Evolutionary conservation across 257 asterid genomes (phyloP).

Genomic region (Nicotiana knightiana): DNA sequence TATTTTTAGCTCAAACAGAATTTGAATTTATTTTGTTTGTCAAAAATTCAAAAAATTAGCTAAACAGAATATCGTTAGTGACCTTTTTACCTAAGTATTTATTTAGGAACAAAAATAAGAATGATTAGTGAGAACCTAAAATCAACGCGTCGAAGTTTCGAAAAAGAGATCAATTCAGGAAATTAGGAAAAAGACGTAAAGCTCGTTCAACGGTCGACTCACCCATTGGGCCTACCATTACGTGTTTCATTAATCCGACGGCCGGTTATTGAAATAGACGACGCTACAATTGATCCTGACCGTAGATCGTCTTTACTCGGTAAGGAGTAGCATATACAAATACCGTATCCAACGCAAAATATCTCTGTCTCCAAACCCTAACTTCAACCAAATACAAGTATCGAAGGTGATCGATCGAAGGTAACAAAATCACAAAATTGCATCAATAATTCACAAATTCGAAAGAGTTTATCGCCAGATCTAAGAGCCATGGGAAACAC

Average conservation of each 20-base stretch:
- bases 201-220: neutral
- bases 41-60: too few relatives aligned
- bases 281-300: neutral
- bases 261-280: neutral
- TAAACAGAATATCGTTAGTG: too few relatives aligned
- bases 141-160: too few relatives aligned
- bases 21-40: too few relatives aligned
- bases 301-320: neutral
- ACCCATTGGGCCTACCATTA: neutral
- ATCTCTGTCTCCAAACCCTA: neutral
- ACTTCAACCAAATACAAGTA: neutral
- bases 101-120: too few relatives aligned
- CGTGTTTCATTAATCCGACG: neutral
- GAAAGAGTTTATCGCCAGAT: neutral
- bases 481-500: conserved; percentile 62
- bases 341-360: neutral
- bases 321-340: neutral
- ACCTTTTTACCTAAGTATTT: too few relatives aligned
- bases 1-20: too few relatives aligned
- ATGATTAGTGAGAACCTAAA: too few relatives aligned
- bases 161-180: too few relatives aligned
- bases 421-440: neutral
- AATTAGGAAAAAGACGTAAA: neutral
- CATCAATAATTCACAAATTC: neutral
- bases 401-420: neutral